Conservation (phyloP, 2,329 filamentous ascomycete species). For the Phyllosticta ampelicida region DNA sequence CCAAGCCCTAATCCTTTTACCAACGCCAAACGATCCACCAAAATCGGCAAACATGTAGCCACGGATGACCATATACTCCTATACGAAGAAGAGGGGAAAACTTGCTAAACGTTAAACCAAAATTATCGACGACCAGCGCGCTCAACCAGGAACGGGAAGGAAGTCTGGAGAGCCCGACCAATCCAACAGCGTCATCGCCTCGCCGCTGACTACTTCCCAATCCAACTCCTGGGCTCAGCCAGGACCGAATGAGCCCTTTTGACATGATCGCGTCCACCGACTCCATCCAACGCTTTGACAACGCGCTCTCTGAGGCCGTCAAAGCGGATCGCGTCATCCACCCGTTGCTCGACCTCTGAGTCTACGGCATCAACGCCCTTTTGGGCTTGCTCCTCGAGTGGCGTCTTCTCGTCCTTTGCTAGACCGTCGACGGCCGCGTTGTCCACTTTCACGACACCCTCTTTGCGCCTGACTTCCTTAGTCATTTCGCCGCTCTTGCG, state of each 20-base stretch:
- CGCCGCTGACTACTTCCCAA: not conserved
- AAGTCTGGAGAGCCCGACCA: not conserved
- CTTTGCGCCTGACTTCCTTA: conserved; percentile 40
- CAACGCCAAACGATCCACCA: not conserved
- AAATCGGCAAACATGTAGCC: not conserved
- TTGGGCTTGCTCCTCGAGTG: not conserved
- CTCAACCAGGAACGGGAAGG: not conserved
- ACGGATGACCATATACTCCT: too few relatives aligned
- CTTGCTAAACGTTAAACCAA: not conserved
- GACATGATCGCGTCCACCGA: not conserved
- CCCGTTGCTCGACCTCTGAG: not conserved
- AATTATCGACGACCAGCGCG: not conserved
- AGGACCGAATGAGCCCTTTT: not conserved
- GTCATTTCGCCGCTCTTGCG: conserved; percentile 22
- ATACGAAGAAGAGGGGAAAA: not conserved
- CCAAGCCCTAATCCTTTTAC: not conserved
- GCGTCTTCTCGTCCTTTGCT: not conserved
- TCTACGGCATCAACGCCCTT: not conserved
- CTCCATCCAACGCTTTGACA: not conserved
- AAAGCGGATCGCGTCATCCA: not conserved
- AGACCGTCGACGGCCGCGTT: not conserved
- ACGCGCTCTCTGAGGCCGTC: not conserved
- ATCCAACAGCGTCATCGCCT: too few relatives aligned
- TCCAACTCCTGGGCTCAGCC: not conserved
- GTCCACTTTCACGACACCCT: conserved; percentile 28